Evolutionary conservation across 1,284 basidiomycete genomes (phyloP).

Genomic region (Leccinum proximum): DNA sequence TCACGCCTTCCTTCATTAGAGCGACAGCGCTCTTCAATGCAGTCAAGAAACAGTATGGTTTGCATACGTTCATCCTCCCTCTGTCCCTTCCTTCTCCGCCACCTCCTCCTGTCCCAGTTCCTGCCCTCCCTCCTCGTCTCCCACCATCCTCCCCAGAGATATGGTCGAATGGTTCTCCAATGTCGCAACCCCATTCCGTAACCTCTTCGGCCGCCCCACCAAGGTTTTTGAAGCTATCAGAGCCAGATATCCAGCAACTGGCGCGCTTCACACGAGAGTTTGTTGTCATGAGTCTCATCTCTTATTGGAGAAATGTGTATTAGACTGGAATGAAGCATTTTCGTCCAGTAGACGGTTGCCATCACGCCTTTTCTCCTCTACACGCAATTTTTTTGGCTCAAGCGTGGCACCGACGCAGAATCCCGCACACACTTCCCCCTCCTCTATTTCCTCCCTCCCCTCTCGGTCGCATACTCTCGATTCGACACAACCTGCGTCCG

Average conservation of each 20-base stretch:
- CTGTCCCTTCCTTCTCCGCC: conserved; percentile 57
- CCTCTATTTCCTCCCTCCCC: conserved; percentile 45
- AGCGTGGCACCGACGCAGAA: conserved; percentile 45
- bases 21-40: conserved; percentile 76
- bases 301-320: conserved; percentile 87
- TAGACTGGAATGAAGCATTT: conserved; percentile 95
- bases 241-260: conserved; percentile 79
- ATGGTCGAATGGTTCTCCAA: conserved; percentile 25
- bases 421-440: conserved; percentile 35
- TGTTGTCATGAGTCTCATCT: conserved; percentile 86
- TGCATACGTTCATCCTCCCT: conserved; percentile 67
- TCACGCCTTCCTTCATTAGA: conserved; percentile 36
- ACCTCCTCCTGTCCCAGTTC: conserved; percentile 63
- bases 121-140: conserved; percentile 60
- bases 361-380: conserved; percentile 83
- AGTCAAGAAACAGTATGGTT: conserved; percentile 78
- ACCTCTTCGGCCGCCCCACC: conserved; percentile 19
- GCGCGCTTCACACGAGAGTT: conserved; percentile 89
- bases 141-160: conserved; percentile 46
- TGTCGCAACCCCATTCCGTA: conserved; percentile 6
- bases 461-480: conserved; percentile 38
- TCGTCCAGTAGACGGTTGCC: conserved; percentile 81
- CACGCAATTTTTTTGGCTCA: conserved; percentile 86
- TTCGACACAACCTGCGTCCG: conserved; percentile 34
- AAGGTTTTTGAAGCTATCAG: conserved; percentile 57